A percentile compares a stretch with the other conserved stretches of the same genome.
Conservation (phyloP, 148 eudicot species). For the Rhododendron ferrugineum region DNA sequence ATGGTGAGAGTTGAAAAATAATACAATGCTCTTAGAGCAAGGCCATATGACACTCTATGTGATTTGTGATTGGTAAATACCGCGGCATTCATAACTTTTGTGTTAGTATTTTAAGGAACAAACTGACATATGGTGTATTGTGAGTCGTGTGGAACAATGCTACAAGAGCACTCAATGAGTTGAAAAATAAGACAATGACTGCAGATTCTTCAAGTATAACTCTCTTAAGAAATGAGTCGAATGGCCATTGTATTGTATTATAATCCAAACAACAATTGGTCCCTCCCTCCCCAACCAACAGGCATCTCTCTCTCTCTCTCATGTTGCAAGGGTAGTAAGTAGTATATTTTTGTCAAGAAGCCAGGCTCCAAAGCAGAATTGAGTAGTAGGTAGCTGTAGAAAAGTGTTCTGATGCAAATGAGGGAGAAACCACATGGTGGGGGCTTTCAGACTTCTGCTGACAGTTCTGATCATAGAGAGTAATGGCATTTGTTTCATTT, state of each 20-base stretch:
- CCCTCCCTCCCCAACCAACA: slow-evolving; percentile 1
- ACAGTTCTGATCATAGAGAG: not conserved
- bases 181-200: not conserved
- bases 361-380: not conserved
- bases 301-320: not conserved
- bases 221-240: not conserved
- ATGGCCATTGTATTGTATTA: not conserved
- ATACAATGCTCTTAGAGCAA: not conserved
- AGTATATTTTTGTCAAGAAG: not conserved
- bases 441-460: not conserved
- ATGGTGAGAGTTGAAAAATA: not conserved
- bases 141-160: not conserved
- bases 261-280: not conserved
- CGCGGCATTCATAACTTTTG: not conserved
- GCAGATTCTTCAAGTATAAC: not conserved
- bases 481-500: not conserved
- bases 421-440: not conserved
- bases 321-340: not conserved
- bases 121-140: not conserved
- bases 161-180: too few relatives aligned
- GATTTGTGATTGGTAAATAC: not conserved
- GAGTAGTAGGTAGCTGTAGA: not conserved
- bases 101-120: too few relatives aligned
- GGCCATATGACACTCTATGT: not conserved
- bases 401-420: not conserved